Percentiles rank a stretch among this genome's conserved stretches.
Evolutionary conservation across 257 asterid species (phyloP).

Genomic region (Penstemon eatonii): DNA sequence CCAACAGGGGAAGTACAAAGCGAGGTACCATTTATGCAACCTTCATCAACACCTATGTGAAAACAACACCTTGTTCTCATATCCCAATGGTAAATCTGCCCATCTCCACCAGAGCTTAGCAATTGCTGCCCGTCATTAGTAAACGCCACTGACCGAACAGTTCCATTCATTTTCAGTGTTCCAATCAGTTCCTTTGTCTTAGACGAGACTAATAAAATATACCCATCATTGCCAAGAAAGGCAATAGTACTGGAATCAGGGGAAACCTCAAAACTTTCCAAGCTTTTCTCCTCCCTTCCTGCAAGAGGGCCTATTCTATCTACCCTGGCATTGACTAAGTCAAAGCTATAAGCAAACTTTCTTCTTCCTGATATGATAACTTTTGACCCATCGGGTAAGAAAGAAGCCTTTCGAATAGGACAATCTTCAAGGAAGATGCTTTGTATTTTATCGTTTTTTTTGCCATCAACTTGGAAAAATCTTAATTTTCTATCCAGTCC

Average conservation of each 20-base stretch:
- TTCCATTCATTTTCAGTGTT: slow-evolving; percentile 90
- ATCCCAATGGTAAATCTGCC: slow-evolving; percentile 89
- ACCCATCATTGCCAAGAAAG: slow-evolving; percentile 88
- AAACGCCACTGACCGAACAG: slow-evolving; percentile 76
- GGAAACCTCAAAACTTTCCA: slow-evolving; percentile 85
- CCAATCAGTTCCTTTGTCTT: slow-evolving; percentile 87
- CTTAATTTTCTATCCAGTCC: slow-evolving; percentile 71
- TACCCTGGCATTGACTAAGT: slow-evolving; percentile 67
- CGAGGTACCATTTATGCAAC: slow-evolving; percentile 79
- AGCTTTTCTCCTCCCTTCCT: slow-evolving; percentile 93
- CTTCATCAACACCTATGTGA: slow-evolving; percentile 86
- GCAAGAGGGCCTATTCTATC: slow-evolving; percentile 76
- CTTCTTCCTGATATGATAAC: slow-evolving; percentile 81
- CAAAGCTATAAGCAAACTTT: slow-evolving; percentile 80
- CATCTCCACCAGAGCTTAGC: slow-evolving; percentile 88
- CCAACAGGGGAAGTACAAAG: slow-evolving; percentile 69
- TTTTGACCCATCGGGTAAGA: slow-evolving; percentile 90
- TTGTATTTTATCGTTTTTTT: slow-evolving; percentile 69
- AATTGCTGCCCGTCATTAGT: slow-evolving; percentile 65
- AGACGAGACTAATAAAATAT: slow-evolving; percentile 72
- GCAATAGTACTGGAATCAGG: slow-evolving; percentile 86
- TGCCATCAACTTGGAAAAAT: slow-evolving; percentile 91
- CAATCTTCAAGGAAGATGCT: slow-evolving; percentile 83
- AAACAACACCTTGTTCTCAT: slow-evolving; percentile 73
- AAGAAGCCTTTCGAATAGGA: slow-evolving; percentile 80